Evolutionary conservation across 176 grass and related monocot genomes (phyloP).

Genomic region (Hordeum vulgare): DNA sequence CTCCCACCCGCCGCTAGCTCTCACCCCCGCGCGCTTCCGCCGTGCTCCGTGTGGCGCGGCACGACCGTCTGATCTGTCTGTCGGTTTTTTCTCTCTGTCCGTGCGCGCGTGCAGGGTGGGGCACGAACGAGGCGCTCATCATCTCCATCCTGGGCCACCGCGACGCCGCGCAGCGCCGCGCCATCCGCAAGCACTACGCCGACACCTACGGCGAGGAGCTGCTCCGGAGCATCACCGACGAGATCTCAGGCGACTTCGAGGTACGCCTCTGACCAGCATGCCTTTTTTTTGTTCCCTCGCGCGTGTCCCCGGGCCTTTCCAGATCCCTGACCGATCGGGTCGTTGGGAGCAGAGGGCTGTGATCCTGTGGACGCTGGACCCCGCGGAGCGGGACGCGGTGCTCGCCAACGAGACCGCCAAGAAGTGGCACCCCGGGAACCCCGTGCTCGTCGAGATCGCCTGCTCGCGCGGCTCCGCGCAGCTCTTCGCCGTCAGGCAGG

Average conservation of each 20-base stretch:
- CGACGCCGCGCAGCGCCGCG: conserved; percentile 53
- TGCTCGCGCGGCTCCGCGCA: conserved; percentile 49
- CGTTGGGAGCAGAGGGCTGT: conserved; percentile 45
- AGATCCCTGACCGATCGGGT: conserved; percentile 16
- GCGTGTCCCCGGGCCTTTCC: background rate
- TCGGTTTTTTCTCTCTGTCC: background rate
- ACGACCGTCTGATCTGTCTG: background rate
- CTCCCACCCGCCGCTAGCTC: too few relatives aligned
- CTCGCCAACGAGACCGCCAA: conserved; percentile 65
- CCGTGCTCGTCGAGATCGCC: conserved; percentile 85
- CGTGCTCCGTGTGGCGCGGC: too few relatives aligned
- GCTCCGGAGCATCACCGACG: conserved; percentile 72
- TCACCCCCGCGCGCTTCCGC: too few relatives aligned
- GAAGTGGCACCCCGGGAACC: conserved; percentile 68
- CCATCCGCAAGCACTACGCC: conserved; percentile 68
- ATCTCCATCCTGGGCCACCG: conserved; percentile 94
- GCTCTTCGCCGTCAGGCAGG: conserved; percentile 55
- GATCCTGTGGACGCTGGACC: conserved; percentile 86
- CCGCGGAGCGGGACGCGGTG: conserved; percentile 77
- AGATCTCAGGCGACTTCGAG: conserved; percentile 93
- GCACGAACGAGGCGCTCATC: conserved; percentile 84
- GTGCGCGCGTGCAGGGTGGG: conserved; percentile 50
- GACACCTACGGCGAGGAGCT: conserved; percentile 79
- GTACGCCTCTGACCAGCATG: background rate
- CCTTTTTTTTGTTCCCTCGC: too few relatives aligned